phyloP scores from a whole-genome alignment of 805 yeast genomes.

The Candida ipomoeae region DNA sequence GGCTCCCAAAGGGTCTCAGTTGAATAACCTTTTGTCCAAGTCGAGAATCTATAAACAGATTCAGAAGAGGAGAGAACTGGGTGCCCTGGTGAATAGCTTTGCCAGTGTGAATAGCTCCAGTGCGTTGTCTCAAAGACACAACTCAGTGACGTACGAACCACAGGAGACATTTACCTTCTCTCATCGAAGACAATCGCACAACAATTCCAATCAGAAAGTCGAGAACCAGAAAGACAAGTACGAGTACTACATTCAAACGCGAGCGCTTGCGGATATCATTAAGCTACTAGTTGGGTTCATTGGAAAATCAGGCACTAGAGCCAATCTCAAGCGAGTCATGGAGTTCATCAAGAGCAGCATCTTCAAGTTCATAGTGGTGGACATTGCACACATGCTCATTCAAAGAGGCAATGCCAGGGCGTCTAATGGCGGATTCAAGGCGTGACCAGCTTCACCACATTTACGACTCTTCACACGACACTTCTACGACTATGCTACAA shows the following conservation, averaged over 20 bases:
- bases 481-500: too few relatives aligned
- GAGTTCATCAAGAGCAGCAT: slow-evolving; percentile 34
- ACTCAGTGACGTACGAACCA: slow-evolving; percentile 16
- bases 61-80: slow-evolving; percentile 36
- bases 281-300: slow-evolving; percentile 9
- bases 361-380: slow-evolving; percentile 36
- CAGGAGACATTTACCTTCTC: slow-evolving; percentile 13
- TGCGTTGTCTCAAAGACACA: slow-evolving; percentile 23
- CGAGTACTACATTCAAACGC: slow-evolving; percentile 32
- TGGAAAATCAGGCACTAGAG: slow-evolving; percentile 12
- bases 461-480: too few relatives aligned
- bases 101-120: slow-evolving; percentile 17
- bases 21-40: slow-evolving; percentile 27
- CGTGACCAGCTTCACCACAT: background rate
- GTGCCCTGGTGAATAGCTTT: slow-evolving; percentile 13
- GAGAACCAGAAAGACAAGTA: slow-evolving; percentile 32
- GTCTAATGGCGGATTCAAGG: background rate
- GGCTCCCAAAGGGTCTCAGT: slow-evolving; percentile 7
- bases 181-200: slow-evolving; percentile 14
- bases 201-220: slow-evolving; percentile 17
- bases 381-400: slow-evolving; percentile 32
- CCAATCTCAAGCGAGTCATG: slow-evolving; percentile 25
- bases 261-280: slow-evolving; percentile 16
- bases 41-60: slow-evolving; percentile 34
- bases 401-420: slow-evolving; percentile 9